Evolutionary conservation across 2,329 filamentous ascomycete species (phyloP).

Genomic region (Spiromastix sp.): DNA sequence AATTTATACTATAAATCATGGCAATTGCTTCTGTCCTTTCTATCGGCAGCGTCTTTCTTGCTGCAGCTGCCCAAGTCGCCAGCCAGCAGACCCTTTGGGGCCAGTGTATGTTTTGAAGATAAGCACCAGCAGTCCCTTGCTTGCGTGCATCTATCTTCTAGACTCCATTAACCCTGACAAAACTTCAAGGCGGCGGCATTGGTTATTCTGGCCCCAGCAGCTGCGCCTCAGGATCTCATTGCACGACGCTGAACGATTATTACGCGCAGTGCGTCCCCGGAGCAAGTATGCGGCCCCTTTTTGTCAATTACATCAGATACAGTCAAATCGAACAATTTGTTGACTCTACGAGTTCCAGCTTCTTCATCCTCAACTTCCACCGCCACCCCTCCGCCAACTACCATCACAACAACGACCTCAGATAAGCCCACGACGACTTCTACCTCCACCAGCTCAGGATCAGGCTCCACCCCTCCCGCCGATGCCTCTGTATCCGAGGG

Average conservation of each 20-base stretch:
- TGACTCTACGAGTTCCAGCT: neutral
- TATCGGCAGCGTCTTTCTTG: neutral
- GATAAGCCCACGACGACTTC: neutral
- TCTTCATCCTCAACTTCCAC: neutral
- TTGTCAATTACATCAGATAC: neutral
- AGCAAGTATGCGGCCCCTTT: neutral
- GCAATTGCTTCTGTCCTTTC: neutral
- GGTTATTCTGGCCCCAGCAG: neutral
- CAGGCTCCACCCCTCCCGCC: neutral
- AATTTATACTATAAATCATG: neutral
- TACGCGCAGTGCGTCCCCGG: neutral
- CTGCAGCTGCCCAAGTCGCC: neutral
- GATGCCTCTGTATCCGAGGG: conserved; percentile 35
- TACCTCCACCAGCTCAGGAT: neutral
- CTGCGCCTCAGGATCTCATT: neutral
- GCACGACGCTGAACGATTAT: neutral
- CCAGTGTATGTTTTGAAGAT: neutral
- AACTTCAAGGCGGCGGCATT: neutral
- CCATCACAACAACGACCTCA: neutral
- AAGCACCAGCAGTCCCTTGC: too few species aligned
- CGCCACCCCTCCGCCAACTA: neutral
- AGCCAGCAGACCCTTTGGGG: neutral
- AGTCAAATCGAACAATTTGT: neutral
- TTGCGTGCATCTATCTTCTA: too few species aligned
- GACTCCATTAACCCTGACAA: too few species aligned